Evolutionary conservation across 176 grass and related monocot species (phyloP).

Genomic region (Neostapfia colusana): DNA sequence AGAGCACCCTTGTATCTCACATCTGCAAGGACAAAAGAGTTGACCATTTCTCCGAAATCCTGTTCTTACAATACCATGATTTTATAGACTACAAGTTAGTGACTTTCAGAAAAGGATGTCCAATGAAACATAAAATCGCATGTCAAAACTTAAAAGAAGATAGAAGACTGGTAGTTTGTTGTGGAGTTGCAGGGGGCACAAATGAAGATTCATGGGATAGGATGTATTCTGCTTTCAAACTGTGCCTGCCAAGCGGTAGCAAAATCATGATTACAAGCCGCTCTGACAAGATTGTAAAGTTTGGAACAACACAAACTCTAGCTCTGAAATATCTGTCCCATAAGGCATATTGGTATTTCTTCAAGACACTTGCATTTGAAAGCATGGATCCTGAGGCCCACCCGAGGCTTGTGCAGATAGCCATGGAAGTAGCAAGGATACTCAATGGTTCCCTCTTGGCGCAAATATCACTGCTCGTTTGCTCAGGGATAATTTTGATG

Average conservation of each 20-base stretch:
- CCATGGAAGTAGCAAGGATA: too few relatives aligned
- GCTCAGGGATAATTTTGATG: too few relatives aligned
- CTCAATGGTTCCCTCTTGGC: too few relatives aligned
- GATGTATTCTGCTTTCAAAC: neutral
- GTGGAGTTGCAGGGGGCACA: neutral
- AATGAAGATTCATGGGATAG: neutral
- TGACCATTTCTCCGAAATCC: neutral
- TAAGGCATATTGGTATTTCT: too few relatives aligned
- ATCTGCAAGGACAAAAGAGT: neutral
- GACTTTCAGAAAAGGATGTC: neutral
- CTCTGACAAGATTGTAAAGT: neutral
- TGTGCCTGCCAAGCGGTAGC: neutral
- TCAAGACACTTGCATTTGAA: too few relatives aligned
- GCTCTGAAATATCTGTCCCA: too few relatives aligned
- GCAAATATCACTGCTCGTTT: too few relatives aligned
- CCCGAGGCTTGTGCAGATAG: too few relatives aligned
- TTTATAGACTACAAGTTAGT: neutral
- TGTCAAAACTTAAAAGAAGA: neutral
- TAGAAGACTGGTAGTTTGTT: neutral
- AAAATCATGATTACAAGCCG: neutral
- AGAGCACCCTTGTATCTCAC: neutral
- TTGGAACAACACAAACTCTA: neutral
- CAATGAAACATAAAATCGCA: neutral
- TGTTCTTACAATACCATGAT: neutral
- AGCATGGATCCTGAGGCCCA: too few relatives aligned